phyloP scores from a whole-genome alignment of 2,329 filamentous ascomycete genomes.

The Fusarium solani-melongenae region DNA sequence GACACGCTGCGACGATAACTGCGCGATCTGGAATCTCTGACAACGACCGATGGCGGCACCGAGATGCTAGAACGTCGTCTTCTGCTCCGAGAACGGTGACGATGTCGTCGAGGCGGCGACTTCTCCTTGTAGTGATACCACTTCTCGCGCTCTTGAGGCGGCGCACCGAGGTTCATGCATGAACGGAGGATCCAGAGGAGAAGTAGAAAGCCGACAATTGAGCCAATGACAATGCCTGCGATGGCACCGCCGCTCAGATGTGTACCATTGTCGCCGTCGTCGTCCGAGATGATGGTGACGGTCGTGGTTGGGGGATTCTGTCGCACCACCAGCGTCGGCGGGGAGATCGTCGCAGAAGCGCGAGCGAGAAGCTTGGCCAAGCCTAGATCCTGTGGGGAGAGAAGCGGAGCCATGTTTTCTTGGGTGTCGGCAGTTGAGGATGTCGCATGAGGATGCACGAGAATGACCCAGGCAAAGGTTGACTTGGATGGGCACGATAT shows the following conservation, averaged over 20 bases:
- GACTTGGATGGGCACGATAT: background rate
- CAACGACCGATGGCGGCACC: slow-evolving; percentile 37
- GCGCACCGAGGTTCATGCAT: slow-evolving; percentile 55
- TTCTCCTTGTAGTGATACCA: slow-evolving; percentile 48
- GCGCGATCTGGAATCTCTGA: slow-evolving; percentile 33
- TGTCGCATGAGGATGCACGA: background rate
- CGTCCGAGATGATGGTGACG: slow-evolving; percentile 45
- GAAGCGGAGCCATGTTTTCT: slow-evolving; percentile 28
- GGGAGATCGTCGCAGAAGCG: slow-evolving; percentile 24
- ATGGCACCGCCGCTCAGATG: slow-evolving; percentile 60
- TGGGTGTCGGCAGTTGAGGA: background rate
- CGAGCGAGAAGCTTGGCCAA: slow-evolving; percentile 24
- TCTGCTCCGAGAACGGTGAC: slow-evolving; percentile 39
- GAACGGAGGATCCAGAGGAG: slow-evolving; percentile 60
- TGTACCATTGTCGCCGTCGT: slow-evolving; percentile 17
- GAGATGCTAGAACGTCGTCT: slow-evolving; percentile 41
- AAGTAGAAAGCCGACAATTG: slow-evolving; percentile 57
- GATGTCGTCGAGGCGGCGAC: slow-evolving; percentile 28
- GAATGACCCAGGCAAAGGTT: background rate
- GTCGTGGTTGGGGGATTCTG: slow-evolving; percentile 40
- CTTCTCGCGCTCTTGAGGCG: slow-evolving; percentile 47
- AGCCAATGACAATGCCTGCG: slow-evolving; percentile 63
- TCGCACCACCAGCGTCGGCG: slow-evolving; percentile 30
- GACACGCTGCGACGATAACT: slow-evolving; percentile 30
- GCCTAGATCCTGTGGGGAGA: slow-evolving; percentile 22